These are phyloP conservation scores for Clarireedia homoeocarpa DNA, from an alignment of 2,329 filamentous ascomycete species.

Conservation along the genomic window DNA sequence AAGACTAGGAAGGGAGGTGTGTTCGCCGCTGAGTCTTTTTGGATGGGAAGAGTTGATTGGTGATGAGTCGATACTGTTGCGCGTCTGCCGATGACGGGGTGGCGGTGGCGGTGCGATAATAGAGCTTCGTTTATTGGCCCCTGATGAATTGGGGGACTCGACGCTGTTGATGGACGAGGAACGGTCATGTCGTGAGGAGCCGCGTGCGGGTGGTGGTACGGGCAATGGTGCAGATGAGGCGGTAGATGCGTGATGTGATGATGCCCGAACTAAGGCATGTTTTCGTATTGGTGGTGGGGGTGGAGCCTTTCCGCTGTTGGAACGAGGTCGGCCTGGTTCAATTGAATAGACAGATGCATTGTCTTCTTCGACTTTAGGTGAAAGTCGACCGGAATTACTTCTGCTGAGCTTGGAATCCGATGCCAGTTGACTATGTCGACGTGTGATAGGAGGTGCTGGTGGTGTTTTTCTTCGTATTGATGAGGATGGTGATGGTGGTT, in stretches of 20 bases:
- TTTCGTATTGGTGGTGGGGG: constrained; percentile 30
- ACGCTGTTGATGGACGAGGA: constrained; percentile 23
- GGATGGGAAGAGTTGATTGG: constrained; percentile 13
- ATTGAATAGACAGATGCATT: constrained; percentile 9
- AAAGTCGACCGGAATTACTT: constrained; percentile 19
- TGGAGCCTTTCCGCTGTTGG: constrained; percentile 20
- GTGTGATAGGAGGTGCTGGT: constrained; percentile 35
- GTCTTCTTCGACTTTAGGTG: constrained; percentile 27
- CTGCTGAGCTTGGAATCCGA: constrained; percentile 22
- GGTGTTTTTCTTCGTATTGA: constrained; percentile 29
- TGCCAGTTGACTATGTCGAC: constrained; percentile 27
- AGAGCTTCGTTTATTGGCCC: constrained; percentile 19
- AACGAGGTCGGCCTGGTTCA: constrained; percentile 14
- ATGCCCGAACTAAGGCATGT: constrained; percentile 18
- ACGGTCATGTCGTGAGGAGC: constrained; percentile 19
- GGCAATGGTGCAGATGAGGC: constrained; percentile 30
- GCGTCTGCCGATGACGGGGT: constrained; percentile 37
- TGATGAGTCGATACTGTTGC: constrained; percentile 18
- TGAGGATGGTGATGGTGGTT: constrained; percentile 31
- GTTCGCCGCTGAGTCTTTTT: constrained; percentile 21
- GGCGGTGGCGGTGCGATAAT: constrained; percentile 26
- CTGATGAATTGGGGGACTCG: constrained; percentile 13
- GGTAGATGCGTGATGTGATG: constrained; percentile 19
- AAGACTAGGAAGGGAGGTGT: constrained; percentile 15
- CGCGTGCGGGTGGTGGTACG: constrained; percentile 34